Conservation (phyloP, 352 stramenopile genomes). For the Globisporangium camurandrum region DNA sequence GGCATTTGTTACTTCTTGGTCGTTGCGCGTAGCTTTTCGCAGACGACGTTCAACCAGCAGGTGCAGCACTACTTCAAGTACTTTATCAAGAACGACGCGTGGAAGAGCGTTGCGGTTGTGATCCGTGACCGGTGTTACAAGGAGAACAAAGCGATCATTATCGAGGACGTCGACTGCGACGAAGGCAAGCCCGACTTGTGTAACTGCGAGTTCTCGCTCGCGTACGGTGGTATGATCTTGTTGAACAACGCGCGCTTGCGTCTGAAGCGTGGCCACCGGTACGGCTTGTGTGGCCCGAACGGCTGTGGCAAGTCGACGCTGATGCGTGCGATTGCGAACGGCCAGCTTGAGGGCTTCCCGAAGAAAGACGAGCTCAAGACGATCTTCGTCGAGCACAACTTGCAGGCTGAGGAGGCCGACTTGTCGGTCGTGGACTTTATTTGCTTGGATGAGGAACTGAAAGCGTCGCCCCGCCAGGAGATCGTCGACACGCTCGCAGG, state of each 20-base stretch:
- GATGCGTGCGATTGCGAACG: slow-evolving; percentile 93
- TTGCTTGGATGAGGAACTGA: slow-evolving; percentile 83
- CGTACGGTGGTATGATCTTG: slow-evolving; percentile 91
- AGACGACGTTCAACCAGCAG: slow-evolving; percentile 92
- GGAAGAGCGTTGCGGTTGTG: slow-evolving; percentile 56
- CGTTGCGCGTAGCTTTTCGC: slow-evolving; percentile 91
- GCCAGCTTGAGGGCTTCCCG: slow-evolving; percentile 96
- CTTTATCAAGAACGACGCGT: slow-evolving; percentile 55
- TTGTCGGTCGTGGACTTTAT: slow-evolving; percentile 83
- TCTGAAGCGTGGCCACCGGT: slow-evolving; percentile 88
- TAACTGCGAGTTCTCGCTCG: slow-evolving; percentile 99
- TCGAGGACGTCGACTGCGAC: slow-evolving; percentile 95
- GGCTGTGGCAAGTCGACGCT: slow-evolving; percentile 95
- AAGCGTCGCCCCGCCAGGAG: slow-evolving; percentile 85
- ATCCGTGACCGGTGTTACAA: slow-evolving; percentile 86
- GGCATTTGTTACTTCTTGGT: slow-evolving; percentile 82
- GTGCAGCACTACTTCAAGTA: slow-evolving; percentile 85
- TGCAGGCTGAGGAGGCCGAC: slow-evolving; percentile 87
- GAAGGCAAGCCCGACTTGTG: slow-evolving; percentile 96
- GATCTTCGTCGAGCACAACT: slow-evolving; percentile 96
- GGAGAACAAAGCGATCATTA: slow-evolving; percentile 88
- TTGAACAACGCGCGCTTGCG: slow-evolving; percentile 89
- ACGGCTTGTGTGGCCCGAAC: slow-evolving; percentile 93
- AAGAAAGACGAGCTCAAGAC: slow-evolving; percentile 92
- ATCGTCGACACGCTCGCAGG: slow-evolving; percentile 87